These are phyloP conservation scores for Mesotaenium endlicherianum DNA, from an alignment of 139 green algal genomes.

Conservation along the genomic window DNA sequence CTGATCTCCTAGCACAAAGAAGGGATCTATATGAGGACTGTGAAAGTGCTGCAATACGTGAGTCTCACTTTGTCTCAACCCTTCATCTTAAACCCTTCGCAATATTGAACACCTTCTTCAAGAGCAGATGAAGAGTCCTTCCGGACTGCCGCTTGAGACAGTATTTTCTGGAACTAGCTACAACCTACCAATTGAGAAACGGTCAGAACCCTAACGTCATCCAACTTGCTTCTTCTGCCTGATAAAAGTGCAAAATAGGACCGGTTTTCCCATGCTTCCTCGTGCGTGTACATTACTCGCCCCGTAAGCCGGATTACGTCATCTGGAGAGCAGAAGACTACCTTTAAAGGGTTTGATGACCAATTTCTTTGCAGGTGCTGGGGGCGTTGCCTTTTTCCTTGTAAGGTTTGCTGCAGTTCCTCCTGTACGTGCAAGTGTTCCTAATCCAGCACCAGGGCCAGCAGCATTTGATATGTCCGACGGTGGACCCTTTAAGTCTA, in stretches of 20 bases:
- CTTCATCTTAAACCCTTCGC: too few species aligned
- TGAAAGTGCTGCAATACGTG: too few species aligned
- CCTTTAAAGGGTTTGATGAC: constrained; percentile 45
- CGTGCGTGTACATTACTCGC: background rate
- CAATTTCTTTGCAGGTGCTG: constrained; percentile 27
- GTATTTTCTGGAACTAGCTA: too few species aligned
- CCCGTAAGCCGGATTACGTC: background rate
- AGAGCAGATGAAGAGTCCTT: too few species aligned
- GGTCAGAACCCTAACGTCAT: background rate
- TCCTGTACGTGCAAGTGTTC: background rate
- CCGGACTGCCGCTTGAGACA: too few species aligned
- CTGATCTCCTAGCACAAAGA: too few species aligned
- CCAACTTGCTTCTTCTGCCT: background rate
- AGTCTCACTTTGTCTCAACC: too few species aligned
- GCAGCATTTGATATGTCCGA: background rate
- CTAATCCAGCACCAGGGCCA: background rate
- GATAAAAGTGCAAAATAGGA: background rate
- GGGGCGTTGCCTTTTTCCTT: background rate
- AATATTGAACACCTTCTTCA: too few species aligned
- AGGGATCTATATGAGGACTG: too few species aligned
- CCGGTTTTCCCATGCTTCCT: background rate
- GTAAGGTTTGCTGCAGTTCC: constrained; percentile 6
- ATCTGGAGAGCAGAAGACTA: background rate
- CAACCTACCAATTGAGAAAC: background rate
- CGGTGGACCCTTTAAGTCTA: background rate